phyloP scores from a whole-genome alignment of 768 basidiomycete species.

The Leccinum aurantiacum region DNA sequence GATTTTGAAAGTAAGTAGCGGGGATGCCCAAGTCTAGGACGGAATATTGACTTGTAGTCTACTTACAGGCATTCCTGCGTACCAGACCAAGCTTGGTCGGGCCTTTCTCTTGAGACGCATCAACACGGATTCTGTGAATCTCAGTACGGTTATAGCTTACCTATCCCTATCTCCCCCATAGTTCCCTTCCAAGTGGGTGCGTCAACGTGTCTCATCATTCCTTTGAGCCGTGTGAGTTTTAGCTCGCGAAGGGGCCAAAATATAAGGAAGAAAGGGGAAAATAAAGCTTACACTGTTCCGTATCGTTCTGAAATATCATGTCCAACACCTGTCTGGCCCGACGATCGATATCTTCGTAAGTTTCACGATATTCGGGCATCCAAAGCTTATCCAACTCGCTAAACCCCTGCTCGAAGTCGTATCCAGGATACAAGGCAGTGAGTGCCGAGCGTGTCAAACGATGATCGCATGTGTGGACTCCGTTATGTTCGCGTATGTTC shows the following conservation, averaged over 20 bases:
- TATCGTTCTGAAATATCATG: slow-evolving; percentile 47
- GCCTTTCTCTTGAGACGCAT: too few species aligned
- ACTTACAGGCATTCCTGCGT: too few species aligned
- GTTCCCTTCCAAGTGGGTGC: too few species aligned
- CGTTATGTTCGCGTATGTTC: slow-evolving; percentile 66
- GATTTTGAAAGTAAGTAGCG: too few species aligned
- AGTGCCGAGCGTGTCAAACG: slow-evolving; percentile 55
- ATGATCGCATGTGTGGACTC: slow-evolving; percentile 72
- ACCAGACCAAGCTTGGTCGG: too few species aligned
- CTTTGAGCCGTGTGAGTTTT: background rate
- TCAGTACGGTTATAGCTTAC: too few species aligned
- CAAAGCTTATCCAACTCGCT: slow-evolving; percentile 64
- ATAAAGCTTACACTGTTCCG: slow-evolving; percentile 42
- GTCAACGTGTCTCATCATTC: too few species aligned
- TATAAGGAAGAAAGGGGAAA: background rate
- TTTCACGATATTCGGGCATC: slow-evolving; percentile 32
- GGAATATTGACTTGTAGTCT: too few species aligned
- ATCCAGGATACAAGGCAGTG: slow-evolving; percentile 36
- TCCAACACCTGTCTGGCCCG: slow-evolving; percentile 57
- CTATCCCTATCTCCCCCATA: too few species aligned
- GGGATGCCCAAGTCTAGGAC: too few species aligned
- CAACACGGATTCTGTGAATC: too few species aligned
- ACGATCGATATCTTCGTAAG: slow-evolving; percentile 32
- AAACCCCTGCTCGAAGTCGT: slow-evolving; percentile 55
- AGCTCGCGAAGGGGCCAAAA: background rate